Percentiles rank a stretch among this genome's conserved stretches.
Conservation (phyloP, 2,329 filamentous ascomycete species). For the Triangularia verruculosa region DNA sequence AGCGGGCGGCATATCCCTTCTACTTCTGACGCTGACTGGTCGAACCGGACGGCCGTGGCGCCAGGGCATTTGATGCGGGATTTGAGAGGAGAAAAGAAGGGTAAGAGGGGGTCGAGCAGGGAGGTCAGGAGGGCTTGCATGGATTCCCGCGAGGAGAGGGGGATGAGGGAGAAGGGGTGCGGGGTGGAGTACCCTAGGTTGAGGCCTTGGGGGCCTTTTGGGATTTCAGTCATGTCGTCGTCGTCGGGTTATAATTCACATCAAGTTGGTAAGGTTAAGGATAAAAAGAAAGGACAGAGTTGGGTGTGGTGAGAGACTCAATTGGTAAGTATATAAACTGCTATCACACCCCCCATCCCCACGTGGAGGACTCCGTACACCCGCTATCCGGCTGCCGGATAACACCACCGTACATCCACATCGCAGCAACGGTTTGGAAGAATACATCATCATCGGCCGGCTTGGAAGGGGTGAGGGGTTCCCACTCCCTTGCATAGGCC, state of each 20-base stretch:
- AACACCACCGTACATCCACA: not conserved
- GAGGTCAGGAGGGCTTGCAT: constrained; percentile 61
- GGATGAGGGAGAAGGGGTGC: constrained; percentile 56
- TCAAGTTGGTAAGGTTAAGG: not conserved
- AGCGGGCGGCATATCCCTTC: constrained; percentile 73
- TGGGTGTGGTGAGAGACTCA: not conserved
- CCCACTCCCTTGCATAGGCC: too few relatives aligned
- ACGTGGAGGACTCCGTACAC: not conserved
- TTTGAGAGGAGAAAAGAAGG: constrained; percentile 66
- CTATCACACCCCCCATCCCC: not conserved
- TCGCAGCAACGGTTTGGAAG: not conserved
- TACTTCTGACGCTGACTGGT: constrained; percentile 72
- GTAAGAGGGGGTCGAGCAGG: constrained; percentile 67
- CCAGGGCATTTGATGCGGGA: constrained; percentile 66
- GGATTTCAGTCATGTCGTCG: constrained; percentile 7
- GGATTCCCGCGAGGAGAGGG: constrained; percentile 49
- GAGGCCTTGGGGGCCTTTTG: constrained; percentile 28
- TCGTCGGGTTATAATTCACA: not conserved
- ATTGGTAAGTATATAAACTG: not conserved
- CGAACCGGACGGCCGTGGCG: constrained; percentile 71
- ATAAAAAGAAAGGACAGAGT: not conserved
- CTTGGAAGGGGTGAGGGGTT: not conserved
- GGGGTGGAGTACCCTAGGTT: constrained; percentile 50
- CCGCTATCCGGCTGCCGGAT: not conserved
- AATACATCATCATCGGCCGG: not conserved